phyloP scores from a whole-genome alignment of 345 rosid genomes.

The Ailanthus altissimus region DNA sequence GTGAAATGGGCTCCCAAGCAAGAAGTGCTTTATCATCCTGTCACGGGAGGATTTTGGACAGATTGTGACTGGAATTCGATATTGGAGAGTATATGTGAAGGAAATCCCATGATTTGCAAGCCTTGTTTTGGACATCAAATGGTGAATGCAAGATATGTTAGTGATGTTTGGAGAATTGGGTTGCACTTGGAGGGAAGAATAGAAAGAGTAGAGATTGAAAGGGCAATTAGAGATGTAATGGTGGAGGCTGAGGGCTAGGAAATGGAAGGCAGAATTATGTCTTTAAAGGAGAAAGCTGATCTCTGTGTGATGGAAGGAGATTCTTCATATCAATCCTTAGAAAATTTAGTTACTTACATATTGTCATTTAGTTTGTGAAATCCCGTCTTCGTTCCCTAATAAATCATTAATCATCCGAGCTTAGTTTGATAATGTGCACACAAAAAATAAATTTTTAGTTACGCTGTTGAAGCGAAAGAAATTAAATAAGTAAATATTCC shows the following conservation, averaged over 20 bases:
- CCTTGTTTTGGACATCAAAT: conserved; percentile 42
- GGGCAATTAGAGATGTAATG: conserved; percentile 26
- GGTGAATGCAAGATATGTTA: conserved; percentile 31
- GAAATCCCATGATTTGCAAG: conserved; percentile 44
- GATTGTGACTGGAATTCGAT: conserved; percentile 42
- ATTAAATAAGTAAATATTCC: too few species aligned
- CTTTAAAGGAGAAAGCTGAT: conserved; percentile 25
- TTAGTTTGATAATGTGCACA: not conserved
- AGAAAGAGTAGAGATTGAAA: conserved; percentile 26
- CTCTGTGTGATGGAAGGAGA: conserved; percentile 25
- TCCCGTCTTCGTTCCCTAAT: too few species aligned
- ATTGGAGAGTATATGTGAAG: conserved; percentile 34
- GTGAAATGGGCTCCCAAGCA: conserved; percentile 48
- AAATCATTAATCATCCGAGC: not conserved
- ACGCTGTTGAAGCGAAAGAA: too few species aligned
- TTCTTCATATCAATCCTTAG: conserved; percentile 20
- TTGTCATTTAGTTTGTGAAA: too few species aligned
- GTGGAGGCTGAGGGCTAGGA: conserved; percentile 31
- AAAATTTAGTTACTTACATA: conserved; percentile 19
- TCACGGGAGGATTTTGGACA: conserved; percentile 38
- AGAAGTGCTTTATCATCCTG: conserved; percentile 30
- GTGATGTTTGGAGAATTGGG: conserved; percentile 37
- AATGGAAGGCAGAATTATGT: conserved; percentile 28
- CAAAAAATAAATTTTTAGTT: too few species aligned
- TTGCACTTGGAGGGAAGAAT: conserved; percentile 28